A percentile compares a stretch with the other conserved stretches of the same genome.
Conservation (phyloP, 768 basidiomycete species). For the Leccinum disarticulatum region DNA sequence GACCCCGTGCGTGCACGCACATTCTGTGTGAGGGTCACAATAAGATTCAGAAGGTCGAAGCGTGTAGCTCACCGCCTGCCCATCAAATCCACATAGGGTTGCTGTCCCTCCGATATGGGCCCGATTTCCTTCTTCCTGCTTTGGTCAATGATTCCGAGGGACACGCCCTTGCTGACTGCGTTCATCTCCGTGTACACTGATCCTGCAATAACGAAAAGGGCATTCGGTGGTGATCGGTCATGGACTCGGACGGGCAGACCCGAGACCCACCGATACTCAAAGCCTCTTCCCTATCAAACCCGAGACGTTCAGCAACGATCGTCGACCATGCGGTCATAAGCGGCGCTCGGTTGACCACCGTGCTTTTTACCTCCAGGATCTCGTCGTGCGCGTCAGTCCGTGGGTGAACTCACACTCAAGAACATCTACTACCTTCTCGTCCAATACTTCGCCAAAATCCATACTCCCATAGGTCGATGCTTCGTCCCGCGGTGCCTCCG, state of each 20-base stretch:
- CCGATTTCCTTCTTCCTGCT: conserved; percentile 55
- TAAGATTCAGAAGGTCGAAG: neutral
- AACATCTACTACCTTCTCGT: conserved; percentile 59
- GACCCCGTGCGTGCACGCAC: conserved; percentile 31
- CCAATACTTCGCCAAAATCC: conserved; percentile 70
- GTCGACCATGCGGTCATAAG: conserved; percentile 94
- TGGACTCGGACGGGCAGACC: neutral
- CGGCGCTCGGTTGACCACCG: conserved; percentile 87
- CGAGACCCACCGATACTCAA: conserved; percentile 76
- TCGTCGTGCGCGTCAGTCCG: conserved; percentile 28
- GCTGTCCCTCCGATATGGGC: conserved; percentile 54
- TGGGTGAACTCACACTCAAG: neutral
- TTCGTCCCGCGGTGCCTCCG: conserved; percentile 50
- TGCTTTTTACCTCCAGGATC: conserved; percentile 58
- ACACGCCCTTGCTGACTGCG: conserved; percentile 79
- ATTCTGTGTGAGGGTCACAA: conserved; percentile 29
- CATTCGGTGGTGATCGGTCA: neutral
- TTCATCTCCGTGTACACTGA: conserved; percentile 95
- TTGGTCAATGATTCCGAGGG: conserved; percentile 72
- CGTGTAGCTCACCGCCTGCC: conserved; percentile 55
- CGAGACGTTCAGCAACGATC: conserved; percentile 80
- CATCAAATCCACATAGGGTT: conserved; percentile 87
- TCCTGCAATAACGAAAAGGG: conserved; percentile 44
- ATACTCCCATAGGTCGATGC: conserved; percentile 51
- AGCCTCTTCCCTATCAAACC: conserved; percentile 87